These are phyloP conservation scores for Ephemerocybe angulata DNA, from an alignment of 768 basidiomycete species.

Conservation along the genomic window DNA sequence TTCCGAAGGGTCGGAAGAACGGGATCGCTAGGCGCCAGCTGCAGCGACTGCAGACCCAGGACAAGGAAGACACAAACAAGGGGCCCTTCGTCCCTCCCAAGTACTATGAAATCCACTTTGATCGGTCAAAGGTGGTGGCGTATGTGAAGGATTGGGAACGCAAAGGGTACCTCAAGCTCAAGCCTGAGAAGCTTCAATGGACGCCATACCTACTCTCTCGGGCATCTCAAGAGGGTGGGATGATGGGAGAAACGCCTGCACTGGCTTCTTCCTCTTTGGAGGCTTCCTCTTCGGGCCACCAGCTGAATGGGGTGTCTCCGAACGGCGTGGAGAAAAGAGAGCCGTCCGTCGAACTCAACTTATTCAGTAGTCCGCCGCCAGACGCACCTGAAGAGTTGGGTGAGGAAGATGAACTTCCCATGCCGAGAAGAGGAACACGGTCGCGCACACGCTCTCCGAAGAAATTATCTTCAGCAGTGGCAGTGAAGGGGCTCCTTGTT, in stretches of 20 bases:
- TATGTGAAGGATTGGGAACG: slow-evolving; percentile 68
- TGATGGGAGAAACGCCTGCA: slow-evolving; percentile 13
- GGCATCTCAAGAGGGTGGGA: slow-evolving; percentile 22
- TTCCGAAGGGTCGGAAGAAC: slow-evolving; percentile 62
- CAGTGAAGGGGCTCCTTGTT: background rate
- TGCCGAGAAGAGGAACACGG: background rate
- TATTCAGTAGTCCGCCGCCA: slow-evolving; percentile 10
- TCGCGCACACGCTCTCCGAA: slow-evolving; percentile 1
- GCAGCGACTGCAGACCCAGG: slow-evolving; percentile 51
- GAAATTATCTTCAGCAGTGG: background rate
- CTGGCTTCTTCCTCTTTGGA: slow-evolving; percentile 4
- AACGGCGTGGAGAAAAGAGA: background rate
- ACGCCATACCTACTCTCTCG: slow-evolving; percentile 81
- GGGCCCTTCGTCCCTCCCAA: slow-evolving; percentile 60
- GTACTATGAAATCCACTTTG: slow-evolving; percentile 74
- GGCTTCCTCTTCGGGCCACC: background rate
- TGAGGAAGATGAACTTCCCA: slow-evolving; percentile 14
- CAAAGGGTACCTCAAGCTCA: slow-evolving; percentile 74
- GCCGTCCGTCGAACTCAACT: background rate
- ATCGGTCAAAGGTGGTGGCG: slow-evolving; percentile 58
- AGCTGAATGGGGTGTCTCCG: background rate
- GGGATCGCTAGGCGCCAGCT: slow-evolving; percentile 63
- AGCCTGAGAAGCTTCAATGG: slow-evolving; percentile 89
- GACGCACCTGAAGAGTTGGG: slow-evolving; percentile 19
- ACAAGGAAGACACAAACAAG: slow-evolving; percentile 35